These are phyloP conservation scores for Aleurites moluccanus DNA, from an alignment of 441 rosid genomes.

Conservation along the genomic window DNA sequence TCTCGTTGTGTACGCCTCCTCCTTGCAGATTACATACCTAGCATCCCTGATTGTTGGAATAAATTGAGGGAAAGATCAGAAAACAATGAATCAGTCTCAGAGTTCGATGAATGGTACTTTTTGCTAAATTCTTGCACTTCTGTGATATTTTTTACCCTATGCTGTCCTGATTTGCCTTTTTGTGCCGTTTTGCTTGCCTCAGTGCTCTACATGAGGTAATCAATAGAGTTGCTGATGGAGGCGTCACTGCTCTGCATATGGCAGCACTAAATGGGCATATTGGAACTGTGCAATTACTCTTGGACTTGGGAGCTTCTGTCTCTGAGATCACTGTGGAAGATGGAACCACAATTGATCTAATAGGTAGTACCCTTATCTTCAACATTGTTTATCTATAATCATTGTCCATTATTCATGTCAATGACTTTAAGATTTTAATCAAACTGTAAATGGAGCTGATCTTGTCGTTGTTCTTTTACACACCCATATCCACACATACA, in stretches of 20 bases:
- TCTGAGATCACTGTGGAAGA: slow-evolving; percentile 76
- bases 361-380: slow-evolving; percentile 43
- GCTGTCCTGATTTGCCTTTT: slow-evolving; percentile 20
- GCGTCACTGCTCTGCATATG: slow-evolving; percentile 90
- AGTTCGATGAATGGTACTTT: slow-evolving; percentile 59
- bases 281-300: slow-evolving; percentile 71
- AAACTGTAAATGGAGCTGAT: not conserved
- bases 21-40: slow-evolving; percentile 81
- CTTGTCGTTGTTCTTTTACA: not conserved
- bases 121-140: slow-evolving; percentile 6
- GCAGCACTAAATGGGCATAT: slow-evolving; percentile 88
- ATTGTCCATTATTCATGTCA: slow-evolving; percentile 7
- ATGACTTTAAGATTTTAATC: slow-evolving; percentile 11
- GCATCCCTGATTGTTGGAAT: slow-evolving; percentile 57
- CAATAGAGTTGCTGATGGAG: slow-evolving; percentile 87
- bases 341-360: slow-evolving; percentile 88
- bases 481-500: too few relatives aligned
- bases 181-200: slow-evolving; percentile 24
- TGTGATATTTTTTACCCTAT: not conserved
- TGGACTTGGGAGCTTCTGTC: slow-evolving; percentile 86
- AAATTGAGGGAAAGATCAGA: slow-evolving; percentile 39
- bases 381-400: not conserved
- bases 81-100: slow-evolving; percentile 37
- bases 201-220: slow-evolving; percentile 67
- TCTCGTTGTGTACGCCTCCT: slow-evolving; percentile 78